phyloP scores from a whole-genome alignment of 495 filamentous ascomycete species.

The Aspergillus egyptiacus region DNA sequence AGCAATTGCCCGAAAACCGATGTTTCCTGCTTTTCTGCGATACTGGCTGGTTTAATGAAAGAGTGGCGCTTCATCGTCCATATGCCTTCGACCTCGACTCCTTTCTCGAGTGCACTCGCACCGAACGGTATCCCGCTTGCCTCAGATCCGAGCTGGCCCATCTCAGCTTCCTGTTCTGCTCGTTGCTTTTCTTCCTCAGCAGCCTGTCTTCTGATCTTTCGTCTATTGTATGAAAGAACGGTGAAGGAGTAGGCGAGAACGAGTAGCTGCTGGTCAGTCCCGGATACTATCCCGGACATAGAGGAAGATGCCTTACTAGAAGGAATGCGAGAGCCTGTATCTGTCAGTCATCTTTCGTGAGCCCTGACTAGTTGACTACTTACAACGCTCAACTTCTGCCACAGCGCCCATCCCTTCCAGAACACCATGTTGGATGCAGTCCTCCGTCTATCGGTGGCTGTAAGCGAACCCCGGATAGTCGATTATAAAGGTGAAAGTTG shows the following conservation, averaged over 20 bases:
- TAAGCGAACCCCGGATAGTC: background rate
- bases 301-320: slow-evolving; percentile 35
- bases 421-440: slow-evolving; percentile 43
- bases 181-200: slow-evolving; percentile 59
- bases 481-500: background rate
- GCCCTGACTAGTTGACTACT: slow-evolving; percentile 26
- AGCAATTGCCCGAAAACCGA: slow-evolving; percentile 13
- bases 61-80: slow-evolving; percentile 57
- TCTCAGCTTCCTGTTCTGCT: slow-evolving; percentile 35
- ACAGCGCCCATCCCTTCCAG: slow-evolving; percentile 73
- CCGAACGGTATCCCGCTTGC: slow-evolving; percentile 76
- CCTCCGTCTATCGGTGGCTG: background rate
- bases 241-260: slow-evolving; percentile 41
- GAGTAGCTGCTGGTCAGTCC: slow-evolving; percentile 37
- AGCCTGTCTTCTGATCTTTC: slow-evolving; percentile 58
- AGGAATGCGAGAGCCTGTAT: slow-evolving; percentile 36
- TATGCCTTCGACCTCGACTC: slow-evolving; percentile 80
- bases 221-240: slow-evolving; percentile 53
- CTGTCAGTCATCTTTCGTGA: slow-evolving; percentile 15
- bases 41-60: slow-evolving; percentile 14
- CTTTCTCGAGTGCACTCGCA: slow-evolving; percentile 79
- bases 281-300: background rate
- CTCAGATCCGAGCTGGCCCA: slow-evolving; percentile 31
- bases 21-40: slow-evolving; percentile 15
- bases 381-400: slow-evolving; percentile 91